A percentile compares a stretch with the other conserved stretches of the same genome.
Conservation (phyloP, 306 rosid genomes). For the Quercus robur region DNA sequence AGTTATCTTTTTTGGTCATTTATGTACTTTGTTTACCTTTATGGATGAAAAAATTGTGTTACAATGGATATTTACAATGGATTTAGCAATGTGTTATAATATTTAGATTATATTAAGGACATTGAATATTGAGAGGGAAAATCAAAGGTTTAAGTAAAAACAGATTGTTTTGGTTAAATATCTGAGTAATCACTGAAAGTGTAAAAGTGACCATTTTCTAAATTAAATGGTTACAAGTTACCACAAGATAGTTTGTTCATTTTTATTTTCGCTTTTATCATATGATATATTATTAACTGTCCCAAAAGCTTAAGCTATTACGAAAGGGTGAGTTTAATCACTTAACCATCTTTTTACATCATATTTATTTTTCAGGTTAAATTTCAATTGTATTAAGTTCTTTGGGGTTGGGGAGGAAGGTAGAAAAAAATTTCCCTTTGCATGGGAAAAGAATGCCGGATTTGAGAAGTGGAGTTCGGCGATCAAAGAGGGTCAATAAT, state of each 20-base stretch:
- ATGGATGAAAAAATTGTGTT: neutral
- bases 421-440: conserved; percentile 11
- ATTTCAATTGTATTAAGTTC: conserved; percentile 1
- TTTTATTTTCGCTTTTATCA: neutral
- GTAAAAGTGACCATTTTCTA: neutral
- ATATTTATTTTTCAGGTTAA: neutral
- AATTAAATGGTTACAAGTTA: neutral
- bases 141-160: neutral
- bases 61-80: neutral
- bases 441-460: conserved; percentile 42
- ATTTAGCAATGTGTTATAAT: neutral
- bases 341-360: neutral
- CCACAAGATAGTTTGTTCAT: neutral
- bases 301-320: no score
- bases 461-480: conserved; percentile 44
- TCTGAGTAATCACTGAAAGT: neutral
- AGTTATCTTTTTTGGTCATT: neutral
- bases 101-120: neutral
- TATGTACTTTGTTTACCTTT: neutral
- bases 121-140: neutral
- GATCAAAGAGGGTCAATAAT: conserved; percentile 46
- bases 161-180: neutral
- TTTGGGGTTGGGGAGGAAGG: conserved; percentile 18
- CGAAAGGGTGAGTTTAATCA: no score
- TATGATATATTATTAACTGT: no score